A percentile compares a stretch with the other conserved stretches of the same genome.
These are phyloP conservation scores for Fusarium guadeloupense DNA, from an alignment of 2,329 filamentous ascomycete genomes.

Conservation along the genomic window DNA sequence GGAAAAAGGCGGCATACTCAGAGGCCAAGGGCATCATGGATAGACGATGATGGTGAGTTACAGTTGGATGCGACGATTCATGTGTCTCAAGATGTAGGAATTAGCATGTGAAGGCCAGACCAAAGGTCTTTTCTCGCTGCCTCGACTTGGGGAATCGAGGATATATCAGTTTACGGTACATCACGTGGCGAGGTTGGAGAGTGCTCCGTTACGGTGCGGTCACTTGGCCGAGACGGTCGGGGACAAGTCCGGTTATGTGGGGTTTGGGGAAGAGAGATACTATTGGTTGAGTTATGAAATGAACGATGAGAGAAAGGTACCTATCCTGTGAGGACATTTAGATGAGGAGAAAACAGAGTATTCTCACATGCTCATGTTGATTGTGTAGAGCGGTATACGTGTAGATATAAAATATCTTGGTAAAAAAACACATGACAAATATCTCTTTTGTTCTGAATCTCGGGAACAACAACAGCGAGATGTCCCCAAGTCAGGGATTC, in stretches of 20 bases:
- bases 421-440: slow-evolving; percentile 10
- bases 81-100: slow-evolving; percentile 1
- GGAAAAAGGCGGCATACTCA: slow-evolving; percentile 25
- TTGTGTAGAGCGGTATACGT: neutral
- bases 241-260: slow-evolving; percentile 34
- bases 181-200: slow-evolving; percentile 19
- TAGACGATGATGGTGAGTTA: slow-evolving; percentile 5
- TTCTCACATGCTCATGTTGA: slow-evolving; percentile 25
- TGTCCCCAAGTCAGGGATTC: slow-evolving; percentile 8
- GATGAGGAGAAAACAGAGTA: slow-evolving; percentile 3
- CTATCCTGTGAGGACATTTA: slow-evolving; percentile 9
- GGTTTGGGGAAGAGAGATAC: slow-evolving; percentile 25
- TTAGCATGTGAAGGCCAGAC: slow-evolving; percentile 28
- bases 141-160: neutral
- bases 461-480: slow-evolving; percentile 24
- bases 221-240: slow-evolving; percentile 33
- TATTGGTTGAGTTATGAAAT: slow-evolving; percentile 17
- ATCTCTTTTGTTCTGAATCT: neutral
- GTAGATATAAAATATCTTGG: neutral
- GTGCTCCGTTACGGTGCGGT: slow-evolving; percentile 10
- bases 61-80: slow-evolving; percentile 24
- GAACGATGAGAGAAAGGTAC: neutral
- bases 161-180: neutral
- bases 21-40: slow-evolving; percentile 27
- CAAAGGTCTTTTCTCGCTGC: neutral